phyloP scores from a whole-genome alignment of 2,329 filamentous ascomycete genomes.

The Lecanosticta acicola region DNA sequence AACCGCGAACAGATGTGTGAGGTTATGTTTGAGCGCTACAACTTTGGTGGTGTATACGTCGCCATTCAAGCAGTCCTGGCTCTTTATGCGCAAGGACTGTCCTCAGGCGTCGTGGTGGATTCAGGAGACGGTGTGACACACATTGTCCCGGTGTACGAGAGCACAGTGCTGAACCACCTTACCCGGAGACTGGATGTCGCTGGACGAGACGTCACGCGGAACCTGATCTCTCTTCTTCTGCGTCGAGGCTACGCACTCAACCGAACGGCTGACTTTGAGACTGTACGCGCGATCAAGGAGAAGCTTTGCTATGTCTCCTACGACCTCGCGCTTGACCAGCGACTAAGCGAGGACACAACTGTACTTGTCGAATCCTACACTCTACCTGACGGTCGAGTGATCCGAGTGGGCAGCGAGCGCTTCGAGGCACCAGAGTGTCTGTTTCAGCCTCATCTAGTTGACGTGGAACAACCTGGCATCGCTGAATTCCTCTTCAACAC shows the following conservation, averaged over 20 bases:
- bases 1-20: constrained; percentile 98
- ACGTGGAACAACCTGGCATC: constrained; percentile 94
- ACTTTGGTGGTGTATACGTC: constrained; percentile 94
- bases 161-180: constrained; percentile 93
- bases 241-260: constrained; percentile 95
- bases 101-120: constrained; percentile 90
- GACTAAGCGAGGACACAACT: constrained; percentile 93
- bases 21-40: constrained; percentile 98
- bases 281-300: constrained; percentile 98
- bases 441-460: constrained; percentile 96
- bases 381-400: constrained; percentile 89
- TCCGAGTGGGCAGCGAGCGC: constrained; percentile 90
- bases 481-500: constrained; percentile 98
- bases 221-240: constrained; percentile 89
- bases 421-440: constrained; percentile 98
- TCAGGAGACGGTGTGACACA: constrained; percentile 97
- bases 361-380: constrained; percentile 97
- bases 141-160: constrained; percentile 97
- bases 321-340: constrained; percentile 92
- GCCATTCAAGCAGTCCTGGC: constrained; percentile 96
- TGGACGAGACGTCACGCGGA: constrained; percentile 94
- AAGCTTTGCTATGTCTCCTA: constrained; percentile 99
- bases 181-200: constrained; percentile 91
- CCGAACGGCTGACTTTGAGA: constrained; percentile 97
- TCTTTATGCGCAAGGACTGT: constrained; percentile 85